A percentile compares a stretch with the other conserved stretches of the same genome.
phyloP scores from a whole-genome alignment of 768 basidiomycete genomes.

The Russula foetens region DNA sequence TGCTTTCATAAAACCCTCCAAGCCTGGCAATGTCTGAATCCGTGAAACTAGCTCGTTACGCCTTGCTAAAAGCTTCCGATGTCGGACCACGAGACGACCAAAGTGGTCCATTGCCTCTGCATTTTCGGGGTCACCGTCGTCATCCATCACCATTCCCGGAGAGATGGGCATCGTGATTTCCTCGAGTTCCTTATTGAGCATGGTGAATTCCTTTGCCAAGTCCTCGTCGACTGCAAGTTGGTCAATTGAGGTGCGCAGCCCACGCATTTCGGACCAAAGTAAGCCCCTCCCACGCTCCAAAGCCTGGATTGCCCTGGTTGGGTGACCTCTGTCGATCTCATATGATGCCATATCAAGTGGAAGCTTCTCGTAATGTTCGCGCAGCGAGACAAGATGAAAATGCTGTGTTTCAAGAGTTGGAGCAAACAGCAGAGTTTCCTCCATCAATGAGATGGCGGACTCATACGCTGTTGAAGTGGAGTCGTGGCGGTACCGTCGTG shows the following conservation, averaged over 20 bases:
- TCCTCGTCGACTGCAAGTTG: background rate
- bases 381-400: background rate
- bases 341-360: background rate
- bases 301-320: background rate
- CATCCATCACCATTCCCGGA: background rate
- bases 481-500: background rate
- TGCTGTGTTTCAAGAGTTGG: background rate
- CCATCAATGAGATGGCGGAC: background rate
- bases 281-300: background rate
- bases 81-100: background rate
- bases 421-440: background rate
- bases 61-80: background rate
- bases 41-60: background rate
- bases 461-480: background rate
- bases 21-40: background rate
- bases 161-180: background rate
- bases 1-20: background rate
- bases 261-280: background rate
- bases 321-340: background rate
- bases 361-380: background rate
- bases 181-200: background rate
- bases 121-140: background rate
- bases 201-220: background rate
- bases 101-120: background rate
- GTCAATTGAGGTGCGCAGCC: background rate